These are phyloP conservation scores for Ogataea salicorniae DNA, from an alignment of 805 yeast genomes.

Conservation along the genomic window DNA sequence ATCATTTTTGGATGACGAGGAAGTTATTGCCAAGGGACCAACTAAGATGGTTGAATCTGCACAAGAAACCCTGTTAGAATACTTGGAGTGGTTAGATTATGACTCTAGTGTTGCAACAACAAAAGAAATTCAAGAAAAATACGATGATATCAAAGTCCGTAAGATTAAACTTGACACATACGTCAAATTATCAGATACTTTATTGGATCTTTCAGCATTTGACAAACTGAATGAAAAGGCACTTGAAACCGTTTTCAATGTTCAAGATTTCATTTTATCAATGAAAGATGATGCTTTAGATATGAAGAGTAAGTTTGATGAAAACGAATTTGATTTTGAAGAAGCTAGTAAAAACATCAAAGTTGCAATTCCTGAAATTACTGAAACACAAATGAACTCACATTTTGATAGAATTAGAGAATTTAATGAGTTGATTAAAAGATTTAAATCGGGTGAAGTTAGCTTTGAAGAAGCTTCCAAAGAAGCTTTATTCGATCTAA, in stretches of 20 bases:
- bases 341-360: slow-evolving; percentile 45
- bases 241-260: slow-evolving; percentile 32
- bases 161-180: slow-evolving; percentile 32
- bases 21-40: slow-evolving; percentile 38
- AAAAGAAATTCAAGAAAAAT: slow-evolving; percentile 34
- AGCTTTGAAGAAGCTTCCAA: slow-evolving; percentile 13
- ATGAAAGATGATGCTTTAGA: slow-evolving; percentile 42
- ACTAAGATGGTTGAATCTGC: slow-evolving; percentile 34
- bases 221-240: slow-evolving; percentile 39
- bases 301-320: slow-evolving; percentile 39
- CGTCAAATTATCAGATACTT: slow-evolving; percentile 39
- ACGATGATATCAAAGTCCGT: slow-evolving; percentile 26
- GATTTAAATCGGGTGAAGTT: slow-evolving; percentile 22
- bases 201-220: slow-evolving; percentile 44
- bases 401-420: slow-evolving; percentile 22
- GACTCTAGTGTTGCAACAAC: slow-evolving; percentile 50
- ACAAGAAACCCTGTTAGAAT: slow-evolving; percentile 36
- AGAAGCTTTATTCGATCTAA: slow-evolving; percentile 21
- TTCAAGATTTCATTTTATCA: slow-evolving; percentile 40
- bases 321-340: slow-evolving; percentile 45
- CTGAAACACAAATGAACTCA: slow-evolving; percentile 25
- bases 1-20: slow-evolving; percentile 51
- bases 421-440: slow-evolving; percentile 26
- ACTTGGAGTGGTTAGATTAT: slow-evolving; percentile 75
- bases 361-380: slow-evolving; percentile 22